Evolutionary conservation across 129 eudicot species (phyloP), one percentile per base, ranked within the genome.

Genomic region (Logfia minima): DNA sequence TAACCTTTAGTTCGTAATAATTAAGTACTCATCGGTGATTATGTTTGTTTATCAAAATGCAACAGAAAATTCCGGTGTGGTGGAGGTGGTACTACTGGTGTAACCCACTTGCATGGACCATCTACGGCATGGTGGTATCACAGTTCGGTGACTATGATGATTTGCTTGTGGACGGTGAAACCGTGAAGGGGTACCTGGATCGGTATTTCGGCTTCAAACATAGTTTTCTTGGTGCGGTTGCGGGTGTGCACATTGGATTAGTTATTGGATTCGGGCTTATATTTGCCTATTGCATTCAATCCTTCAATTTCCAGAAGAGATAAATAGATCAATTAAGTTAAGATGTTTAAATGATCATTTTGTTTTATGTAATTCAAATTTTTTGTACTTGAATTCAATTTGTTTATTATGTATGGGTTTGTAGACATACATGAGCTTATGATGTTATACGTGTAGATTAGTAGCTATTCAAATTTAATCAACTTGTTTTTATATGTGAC

Each of bases 81-180:
- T 91, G 97, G 95, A 83, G 96, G 52, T 92, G 98, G 98, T 92
- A 86, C 55, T 85, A 81, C 37, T 90, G 90, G 88, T 77, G 41
- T n/a, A 83, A 85, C 29, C 98, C 98, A 1, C 56, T 88, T 28
- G 84, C 98, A 0, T 92, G 90, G 92, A 86, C 96, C 26, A 62
- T 90, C 70, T 90, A 90, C 34, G 96, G 96, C 26, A 23, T 88
- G 76, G 76, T 82, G 64, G 86, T 80, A 26, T 88, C 98, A 8
- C 98, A 92, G 65, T 92, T 84, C 0, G 90, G 87, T 5, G 90
- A 86, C 68, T 37, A 71, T 10, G 72, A 83, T 4, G 83, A 83
- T 58, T 23, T 37, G 61, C 64, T 86, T 11, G 68, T 69, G 18
- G 39, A 22, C 0, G 67, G 80, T 0, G 75, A 65, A 70, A 69